Percentiles rank a stretch among this genome's conserved stretches.
Conservation (phyloP, 2,329 filamentous ascomycete species). For the Dissoconium aciculare region DNA sequence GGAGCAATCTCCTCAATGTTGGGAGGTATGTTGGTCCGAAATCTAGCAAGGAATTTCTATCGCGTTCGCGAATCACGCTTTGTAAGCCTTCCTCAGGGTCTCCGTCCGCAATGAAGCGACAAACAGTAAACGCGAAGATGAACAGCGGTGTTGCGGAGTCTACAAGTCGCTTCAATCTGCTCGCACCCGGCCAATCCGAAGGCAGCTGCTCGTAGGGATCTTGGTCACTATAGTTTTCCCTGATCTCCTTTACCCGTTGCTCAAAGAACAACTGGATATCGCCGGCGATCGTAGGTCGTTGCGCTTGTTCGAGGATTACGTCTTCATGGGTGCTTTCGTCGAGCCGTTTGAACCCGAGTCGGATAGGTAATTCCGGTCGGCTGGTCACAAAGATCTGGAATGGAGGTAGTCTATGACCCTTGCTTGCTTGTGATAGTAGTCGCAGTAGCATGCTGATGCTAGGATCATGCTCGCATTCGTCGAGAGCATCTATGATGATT, state of each 20-base stretch:
- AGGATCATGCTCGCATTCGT: conserved; percentile 24
- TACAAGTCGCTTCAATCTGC: conserved; percentile 11
- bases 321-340: conserved; percentile 7
- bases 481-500: conserved; percentile 21
- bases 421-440: conserved; percentile 8
- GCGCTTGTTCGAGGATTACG: conserved; percentile 11
- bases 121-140: conserved; percentile 19
- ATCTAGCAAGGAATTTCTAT: neutral
- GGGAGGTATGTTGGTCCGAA: conserved; percentile 3
- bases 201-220: no score
- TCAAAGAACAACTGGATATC: conserved; percentile 1
- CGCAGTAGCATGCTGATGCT: no score
- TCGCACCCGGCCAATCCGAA: conserved; percentile 16
- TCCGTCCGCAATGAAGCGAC: conserved; percentile 17
- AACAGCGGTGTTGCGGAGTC: conserved; percentile 18
- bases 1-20: conserved; percentile 2
- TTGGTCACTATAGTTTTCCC: no score
- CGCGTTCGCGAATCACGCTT: neutral
- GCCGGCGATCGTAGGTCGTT: neutral
- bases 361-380: conserved; percentile 14
- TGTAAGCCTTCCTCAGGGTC: no score
- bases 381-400: conserved; percentile 16
- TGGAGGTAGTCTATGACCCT: conserved; percentile 9
- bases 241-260: neutral
- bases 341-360: conserved; percentile 9